A percentile compares a stretch with the other conserved stretches of the same genome.
phyloP scores from a whole-genome alignment of 75 land plant species.

The Larix kaempferi region DNA sequence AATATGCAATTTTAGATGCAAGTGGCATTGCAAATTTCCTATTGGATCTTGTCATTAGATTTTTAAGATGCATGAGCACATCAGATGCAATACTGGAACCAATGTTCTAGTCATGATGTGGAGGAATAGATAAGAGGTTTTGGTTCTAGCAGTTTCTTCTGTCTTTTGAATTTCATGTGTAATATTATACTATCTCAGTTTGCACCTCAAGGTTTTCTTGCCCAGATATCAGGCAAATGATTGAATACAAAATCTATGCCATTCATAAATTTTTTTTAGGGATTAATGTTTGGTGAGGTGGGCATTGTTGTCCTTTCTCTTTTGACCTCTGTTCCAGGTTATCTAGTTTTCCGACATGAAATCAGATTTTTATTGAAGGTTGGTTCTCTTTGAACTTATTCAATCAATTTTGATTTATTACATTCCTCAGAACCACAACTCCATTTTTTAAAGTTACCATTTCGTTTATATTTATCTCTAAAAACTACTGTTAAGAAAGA shows the following conservation, averaged over 20 bases:
- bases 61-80: background rate
- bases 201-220: background rate
- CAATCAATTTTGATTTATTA: too few relatives aligned
- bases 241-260: background rate
- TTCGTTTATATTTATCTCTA: too few relatives aligned
- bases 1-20: background rate
- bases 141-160: background rate
- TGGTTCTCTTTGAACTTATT: too few relatives aligned
- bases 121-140: background rate
- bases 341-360: background rate
- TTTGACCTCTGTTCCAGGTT: background rate
- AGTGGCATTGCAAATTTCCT: slow-evolving; percentile 1
- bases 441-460: too few relatives aligned
- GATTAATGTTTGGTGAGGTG: background rate
- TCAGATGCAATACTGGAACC: background rate
- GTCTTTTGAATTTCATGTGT: background rate
- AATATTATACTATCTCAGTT: background rate
- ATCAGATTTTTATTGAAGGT: background rate
- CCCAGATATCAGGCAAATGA: background rate
- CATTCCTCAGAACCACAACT: too few relatives aligned
- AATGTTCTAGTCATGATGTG: background rate
- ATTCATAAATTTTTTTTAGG: background rate
- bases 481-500: too few relatives aligned
- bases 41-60: background rate
- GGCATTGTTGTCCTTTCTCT: background rate